Base-by-base conservation (phyloP, 169 alveolate genomes). In the Plasmodium knowlesi region DNA sequence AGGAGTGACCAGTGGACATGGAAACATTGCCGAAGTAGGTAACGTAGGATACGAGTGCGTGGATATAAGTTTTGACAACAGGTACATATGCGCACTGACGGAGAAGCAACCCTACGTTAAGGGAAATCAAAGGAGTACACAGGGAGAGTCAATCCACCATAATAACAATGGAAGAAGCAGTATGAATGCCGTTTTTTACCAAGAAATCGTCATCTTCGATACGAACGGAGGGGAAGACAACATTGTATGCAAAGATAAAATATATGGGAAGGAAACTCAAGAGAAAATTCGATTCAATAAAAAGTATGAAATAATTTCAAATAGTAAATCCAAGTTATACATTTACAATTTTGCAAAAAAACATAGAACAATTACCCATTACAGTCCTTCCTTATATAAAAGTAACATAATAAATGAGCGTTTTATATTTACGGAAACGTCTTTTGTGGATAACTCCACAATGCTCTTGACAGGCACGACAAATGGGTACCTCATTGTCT, bases 341-440 rank as follows among this genome's bases (percentile, higher is more conserved):
- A 71, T 91, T 72, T 91, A 91, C 37, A 67, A 91, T n/a, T 91
- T 91, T 91, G 92, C 71, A 3, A 91, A 81, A 53, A 91, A 80
- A 70, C 34, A 82, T 43, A 80, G 84, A 91, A 70, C 73, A 4
- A 80, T 91, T 28, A 91, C 34, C 30, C 95, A 91, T 91, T 91
- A 91, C 57, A 91, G 95, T 72, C 95, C 95, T 19, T 91, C 95
- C 54, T 82, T 91, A 46, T 91, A 91, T 50, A 91, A 91, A 72
- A 91, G 92, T 57, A 91, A 82, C 83, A 91, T 81, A 91, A 34
- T 82, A 81, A 22, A 81, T 82, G 95, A 91, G 73, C 83, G 78
- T 37, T 81, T 91, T 32, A 91, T 91, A 12, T 91, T 91, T 50
- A 91, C 95, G 4, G 95, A 91, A 19, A 71, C 95, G 61, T 81